Evolutionary conservation across 306 rosid species (phyloP).

Genomic region (Crotalaria pallida): DNA sequence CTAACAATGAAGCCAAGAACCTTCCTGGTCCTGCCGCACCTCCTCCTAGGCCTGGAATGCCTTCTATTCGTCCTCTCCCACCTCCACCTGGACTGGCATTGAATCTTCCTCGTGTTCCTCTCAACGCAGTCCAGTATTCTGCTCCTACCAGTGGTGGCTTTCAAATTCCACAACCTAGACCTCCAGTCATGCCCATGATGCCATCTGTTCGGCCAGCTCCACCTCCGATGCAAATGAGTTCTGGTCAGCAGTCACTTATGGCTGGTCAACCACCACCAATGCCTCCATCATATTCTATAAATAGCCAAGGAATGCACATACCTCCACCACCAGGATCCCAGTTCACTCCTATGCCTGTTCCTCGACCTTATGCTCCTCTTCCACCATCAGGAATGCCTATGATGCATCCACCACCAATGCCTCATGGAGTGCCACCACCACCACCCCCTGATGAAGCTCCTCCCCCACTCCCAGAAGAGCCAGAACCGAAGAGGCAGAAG

Average conservation of each 20-base stretch:
- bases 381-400: constrained; percentile 63
- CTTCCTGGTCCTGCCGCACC: constrained; percentile 92
- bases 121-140: constrained; percentile 55
- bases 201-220: constrained; percentile 59
- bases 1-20: constrained; percentile 48
- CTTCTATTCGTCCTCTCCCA: constrained; percentile 82
- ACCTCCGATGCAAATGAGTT: constrained; percentile 51
- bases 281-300: constrained; percentile 54
- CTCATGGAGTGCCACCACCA: constrained; percentile 82
- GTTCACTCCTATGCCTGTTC: constrained; percentile 52
- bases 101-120: constrained; percentile 78
- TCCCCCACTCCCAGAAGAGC: constrained; percentile 94
- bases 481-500: constrained; percentile 88
- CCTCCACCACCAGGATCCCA: constrained; percentile 95
- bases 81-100: constrained; percentile 89
- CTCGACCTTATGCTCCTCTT: constrained; percentile 51
- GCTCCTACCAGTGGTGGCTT: constrained; percentile 49
- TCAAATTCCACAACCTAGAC: constrained; percentile 60
- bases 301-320: constrained; percentile 49
- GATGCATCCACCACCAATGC: constrained; percentile 87
- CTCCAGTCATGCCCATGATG: constrained; percentile 51
- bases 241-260: constrained; percentile 66
- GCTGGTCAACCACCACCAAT: constrained; percentile 54
- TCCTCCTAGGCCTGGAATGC: constrained; percentile 86
- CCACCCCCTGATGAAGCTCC: constrained; percentile 97